Percentiles rank a stretch among this genome's conserved stretches.
These are phyloP conservation scores for Rhizomucor pusillus DNA, from an alignment of 371 early-diverging fungal species.

Conservation along the genomic window DNA sequence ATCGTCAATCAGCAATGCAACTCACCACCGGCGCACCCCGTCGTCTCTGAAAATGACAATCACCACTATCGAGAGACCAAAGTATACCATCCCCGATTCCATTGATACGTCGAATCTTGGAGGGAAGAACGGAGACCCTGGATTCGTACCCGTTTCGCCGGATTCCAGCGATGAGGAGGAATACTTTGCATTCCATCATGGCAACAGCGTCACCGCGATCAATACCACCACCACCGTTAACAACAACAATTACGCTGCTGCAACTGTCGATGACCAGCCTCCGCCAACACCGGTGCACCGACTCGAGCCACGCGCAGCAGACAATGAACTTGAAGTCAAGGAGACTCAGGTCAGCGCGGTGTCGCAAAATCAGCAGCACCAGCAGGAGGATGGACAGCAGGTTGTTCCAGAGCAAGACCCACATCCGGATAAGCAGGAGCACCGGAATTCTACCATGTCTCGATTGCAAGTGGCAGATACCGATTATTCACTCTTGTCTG, in stretches of 20 bases:
- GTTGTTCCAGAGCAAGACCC: not conserved
- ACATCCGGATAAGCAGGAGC: not conserved
- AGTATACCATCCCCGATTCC: constrained; percentile 13
- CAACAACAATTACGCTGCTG: not conserved
- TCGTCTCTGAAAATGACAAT: constrained; percentile 12
- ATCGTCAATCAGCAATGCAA: no score
- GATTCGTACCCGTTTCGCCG: constrained; percentile 23
- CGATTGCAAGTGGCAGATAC: constrained; percentile 3
- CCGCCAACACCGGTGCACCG: not conserved
- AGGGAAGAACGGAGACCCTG: constrained; percentile 11
- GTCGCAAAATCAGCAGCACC: not conserved
- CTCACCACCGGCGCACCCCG: constrained; percentile 11
- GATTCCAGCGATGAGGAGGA: constrained; percentile 21
- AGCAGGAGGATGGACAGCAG: not conserved
- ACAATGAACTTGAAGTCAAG: no score
- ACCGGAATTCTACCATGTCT: constrained; percentile 7
- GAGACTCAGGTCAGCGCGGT: not conserved
- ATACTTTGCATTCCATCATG: constrained; percentile 2
- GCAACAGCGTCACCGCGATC: not conserved
- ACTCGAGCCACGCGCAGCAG: not conserved
- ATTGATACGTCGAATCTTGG: constrained; percentile 13
- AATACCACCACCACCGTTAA: constrained; percentile 2
- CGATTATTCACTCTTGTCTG: constrained; percentile 19
- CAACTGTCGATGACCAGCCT: not conserved
- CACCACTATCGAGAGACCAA: constrained; percentile 23